Evolutionary conservation across 805 yeast species (phyloP).

Genomic region (Yarrowia deformans): DNA sequence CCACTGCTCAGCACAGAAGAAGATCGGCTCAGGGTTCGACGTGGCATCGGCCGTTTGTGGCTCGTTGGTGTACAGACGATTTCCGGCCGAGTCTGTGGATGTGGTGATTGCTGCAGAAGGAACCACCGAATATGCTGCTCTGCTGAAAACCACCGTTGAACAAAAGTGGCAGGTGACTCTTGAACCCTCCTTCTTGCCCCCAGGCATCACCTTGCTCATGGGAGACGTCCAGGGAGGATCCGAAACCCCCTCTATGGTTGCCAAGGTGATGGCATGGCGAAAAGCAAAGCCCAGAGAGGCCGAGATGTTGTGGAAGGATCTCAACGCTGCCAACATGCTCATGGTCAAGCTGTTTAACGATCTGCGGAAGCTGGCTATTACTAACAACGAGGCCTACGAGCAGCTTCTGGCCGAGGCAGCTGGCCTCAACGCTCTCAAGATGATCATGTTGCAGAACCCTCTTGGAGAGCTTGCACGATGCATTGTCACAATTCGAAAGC

Average conservation of each 20-base stretch:
- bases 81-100: constrained; percentile 62
- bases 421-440: constrained; percentile 10
- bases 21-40: constrained; percentile 96
- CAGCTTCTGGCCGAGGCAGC: constrained; percentile 38
- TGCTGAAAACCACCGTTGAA: constrained; percentile 47
- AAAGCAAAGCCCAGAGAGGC: constrained; percentile 60
- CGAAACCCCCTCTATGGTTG: constrained; percentile 89
- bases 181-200: constrained; percentile 68
- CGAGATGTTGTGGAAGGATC: constrained; percentile 57
- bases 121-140: constrained; percentile 47
- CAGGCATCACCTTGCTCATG: constrained; percentile 74
- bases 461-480: constrained; percentile 20
- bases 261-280: constrained; percentile 77
- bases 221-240: constrained; percentile 95
- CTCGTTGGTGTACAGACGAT: constrained; percentile 80
- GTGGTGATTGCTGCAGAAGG: constrained; percentile 48
- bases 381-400: constrained; percentile 53
- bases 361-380: constrained; percentile 51
- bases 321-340: constrained; percentile 65
- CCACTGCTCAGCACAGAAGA: constrained; percentile 93
- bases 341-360: constrained; percentile 59
- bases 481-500: constrained; percentile 57
- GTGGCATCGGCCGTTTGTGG: constrained; percentile 96
- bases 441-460: constrained; percentile 12
- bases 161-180: constrained; percentile 66